These are phyloP conservation scores for Phytophthora palmivora DNA, from an alignment of 352 stramenopile species.

Conservation along the genomic window DNA sequence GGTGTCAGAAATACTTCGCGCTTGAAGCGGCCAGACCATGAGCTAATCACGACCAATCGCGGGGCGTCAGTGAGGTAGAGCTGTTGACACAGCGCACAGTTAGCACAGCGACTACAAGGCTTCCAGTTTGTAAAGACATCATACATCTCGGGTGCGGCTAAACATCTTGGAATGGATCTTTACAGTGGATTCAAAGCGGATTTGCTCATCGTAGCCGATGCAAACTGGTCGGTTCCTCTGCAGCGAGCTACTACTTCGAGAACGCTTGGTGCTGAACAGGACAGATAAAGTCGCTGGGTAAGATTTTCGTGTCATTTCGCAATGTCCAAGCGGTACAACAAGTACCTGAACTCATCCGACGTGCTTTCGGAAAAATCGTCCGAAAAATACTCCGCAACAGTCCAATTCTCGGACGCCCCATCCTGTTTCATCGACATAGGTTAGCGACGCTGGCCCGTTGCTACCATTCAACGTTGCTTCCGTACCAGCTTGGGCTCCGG, in stretches of 20 bases:
- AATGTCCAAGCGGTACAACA: neutral
- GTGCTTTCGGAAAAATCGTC: conserved; percentile 85
- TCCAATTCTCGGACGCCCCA: conserved; percentile 79
- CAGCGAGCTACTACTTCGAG: conserved; percentile 71
- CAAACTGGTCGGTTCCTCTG: conserved; percentile 58
- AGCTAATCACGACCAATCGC: conserved; percentile 72
- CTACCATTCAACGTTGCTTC: neutral
- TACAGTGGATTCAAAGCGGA: conserved; percentile 75
- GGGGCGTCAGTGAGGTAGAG: conserved; percentile 77
- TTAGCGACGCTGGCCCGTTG: conserved; percentile 3
- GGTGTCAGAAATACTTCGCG: conserved; percentile 68
- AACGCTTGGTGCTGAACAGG: conserved; percentile 44
- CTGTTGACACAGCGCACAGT: conserved; percentile 30
- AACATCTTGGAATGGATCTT: conserved; percentile 86
- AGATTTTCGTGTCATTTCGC: conserved; percentile 1
- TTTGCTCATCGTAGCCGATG: conserved; percentile 70
- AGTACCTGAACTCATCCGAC: conserved; percentile 63
- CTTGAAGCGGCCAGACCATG: conserved; percentile 78
- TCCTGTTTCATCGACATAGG: conserved; percentile 45
- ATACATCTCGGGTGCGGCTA: conserved; percentile 74
- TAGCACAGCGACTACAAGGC: neutral
- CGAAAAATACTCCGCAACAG: conserved; percentile 82
- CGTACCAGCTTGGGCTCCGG: conserved; percentile 65
- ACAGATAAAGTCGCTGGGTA: conserved; percentile 2
- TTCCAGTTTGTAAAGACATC: neutral